Base-by-base conservation (phyloP, 441 rosid species). In the Cnidoscolus chayamansa region DNA sequence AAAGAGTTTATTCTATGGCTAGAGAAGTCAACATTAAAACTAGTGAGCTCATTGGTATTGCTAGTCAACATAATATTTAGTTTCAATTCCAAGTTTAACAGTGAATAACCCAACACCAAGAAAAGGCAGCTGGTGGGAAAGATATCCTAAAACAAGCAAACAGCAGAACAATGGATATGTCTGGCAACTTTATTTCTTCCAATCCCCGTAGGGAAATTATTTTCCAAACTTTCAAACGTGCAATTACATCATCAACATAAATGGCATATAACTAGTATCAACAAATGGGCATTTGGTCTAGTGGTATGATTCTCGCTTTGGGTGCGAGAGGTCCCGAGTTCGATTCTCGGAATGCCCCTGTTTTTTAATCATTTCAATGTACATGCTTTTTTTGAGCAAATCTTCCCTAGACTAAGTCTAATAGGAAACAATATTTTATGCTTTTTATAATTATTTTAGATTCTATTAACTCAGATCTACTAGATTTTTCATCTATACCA, bases 321-420 rank as follows among this genome's bases (percentile, higher is more conserved):
- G 89, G 91, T 94, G 92, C 86, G 86, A 89, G 93, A 85, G 92
- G 87, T 89, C 88, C 89, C 87, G 84, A 91, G 92, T 89, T 89
- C 90, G 86, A 89, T 91, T 89, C 90, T 91, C 89, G 86, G 90
- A 88, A 85, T 83, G 90, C 90, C 90, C 93, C 90, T 9, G 6
- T 5, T 40, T 40, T 40, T 4, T 25, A 48, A 2, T 35, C 5
- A 35, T 35, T 35, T 35, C 40, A 40, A 40, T 40, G 0, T 35
- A 35, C 37, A 35, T 40, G 45, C 5, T 35, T 35, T 35, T 40
- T 40, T 40, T 6, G 15, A 25, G 11, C 32, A 43, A 50, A 20
- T 19, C 32, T 53, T 50, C 86, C 87, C 87, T 84, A 93, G 92
- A 87, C 87, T 89, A 87, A 88, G 89, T 89, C 92, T 90, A 87